A percentile compares a stretch with the other conserved stretches of the same genome.
Conservation (phyloP, 1,284 basidiomycete genomes). For the Trametes polyzona region DNA sequence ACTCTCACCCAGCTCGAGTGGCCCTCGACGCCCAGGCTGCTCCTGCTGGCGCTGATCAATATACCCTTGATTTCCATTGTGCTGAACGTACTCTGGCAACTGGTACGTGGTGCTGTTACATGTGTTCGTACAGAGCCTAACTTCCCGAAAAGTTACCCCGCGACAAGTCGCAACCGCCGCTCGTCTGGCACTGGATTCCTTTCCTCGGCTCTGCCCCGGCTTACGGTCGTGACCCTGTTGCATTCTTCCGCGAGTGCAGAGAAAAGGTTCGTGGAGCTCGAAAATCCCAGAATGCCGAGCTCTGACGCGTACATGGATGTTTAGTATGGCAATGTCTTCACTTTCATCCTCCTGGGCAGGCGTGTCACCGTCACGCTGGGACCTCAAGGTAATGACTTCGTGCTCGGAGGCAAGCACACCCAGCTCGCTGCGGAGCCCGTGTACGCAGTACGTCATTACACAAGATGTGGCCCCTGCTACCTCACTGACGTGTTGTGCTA, state of each 20-base stretch:
- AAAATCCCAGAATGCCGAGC: neutral
- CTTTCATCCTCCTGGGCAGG: conserved; percentile 89
- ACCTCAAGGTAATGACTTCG: conserved; percentile 91
- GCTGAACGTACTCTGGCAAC: conserved; percentile 64
- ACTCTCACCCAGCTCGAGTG: conserved; percentile 41
- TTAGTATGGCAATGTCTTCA: conserved; percentile 85
- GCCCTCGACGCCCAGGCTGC: conserved; percentile 31
- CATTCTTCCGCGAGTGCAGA: conserved; percentile 74
- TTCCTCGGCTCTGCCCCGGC: conserved; percentile 76
- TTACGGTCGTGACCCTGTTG: conserved; percentile 83
- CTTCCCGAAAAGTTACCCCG: conserved; percentile 43
- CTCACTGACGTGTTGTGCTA: conserved; percentile 35
- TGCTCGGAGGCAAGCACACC: conserved; percentile 92
- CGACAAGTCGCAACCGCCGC: conserved; percentile 65
- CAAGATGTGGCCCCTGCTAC: neutral
- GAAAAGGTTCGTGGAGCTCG: conserved; percentile 71
- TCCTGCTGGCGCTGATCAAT: conserved; percentile 40
- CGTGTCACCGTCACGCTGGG: conserved; percentile 92
- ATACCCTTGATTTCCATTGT: conserved; percentile 51
- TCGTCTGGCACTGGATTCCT: conserved; percentile 82
- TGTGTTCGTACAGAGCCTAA: neutral
- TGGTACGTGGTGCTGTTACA: conserved; percentile 45
- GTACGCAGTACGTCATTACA: conserved; percentile 70
- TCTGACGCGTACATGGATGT: neutral
- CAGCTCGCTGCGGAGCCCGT: conserved; percentile 97